Evolutionary conservation across 2,329 filamentous ascomycete species (phyloP), one percentile per base, ranked within the genome.

Genomic region (Arachnomyces sp.): DNA sequence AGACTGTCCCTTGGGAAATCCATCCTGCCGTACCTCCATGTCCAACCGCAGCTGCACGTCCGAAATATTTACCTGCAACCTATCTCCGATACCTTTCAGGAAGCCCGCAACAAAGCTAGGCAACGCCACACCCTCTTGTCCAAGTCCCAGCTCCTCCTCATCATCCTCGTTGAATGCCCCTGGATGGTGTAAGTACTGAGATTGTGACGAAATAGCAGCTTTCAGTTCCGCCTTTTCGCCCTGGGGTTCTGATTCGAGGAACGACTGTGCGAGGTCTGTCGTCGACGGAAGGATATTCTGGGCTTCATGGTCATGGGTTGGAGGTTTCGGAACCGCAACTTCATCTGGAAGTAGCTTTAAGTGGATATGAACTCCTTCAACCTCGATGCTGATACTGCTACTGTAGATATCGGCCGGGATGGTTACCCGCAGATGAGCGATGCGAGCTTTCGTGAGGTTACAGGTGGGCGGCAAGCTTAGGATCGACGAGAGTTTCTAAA

Each of bases 351-450:
- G 67, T 28, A 86, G 68, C 49, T 71, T 72, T 16, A 85, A 55
- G 44, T 79, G 74, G 25, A 93, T 73, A 49, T 89, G 77, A 45
- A 95, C 77, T 14, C 87, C 88, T 51, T 90, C 79, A 15, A 90
- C 74, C 56, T 94, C 84, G 52, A 90, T 77, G 20, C 76, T 71
- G 57, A 96, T 93, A 18, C 86, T 81, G 50, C 82, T 89, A 39
- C 79, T 82, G 60, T 89, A 88, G 49, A 95, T 81, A 61, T 95
- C 86, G 58, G 92, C 81, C 9, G 90, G 87, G 37, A 96, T 74
- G 6, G 83, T 93, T 39, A 95, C 69, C 53, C 84, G 82, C 16
- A 96, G 75, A 5, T 83, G 71, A 2, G 83, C 67, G 38, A 94
- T 78, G 48, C 79, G 81, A 42, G 90, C 89, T 57, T 79, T 81